Evolutionary conservation across 1,284 basidiomycete genomes (phyloP).

Genomic region (Cryptococcus hybrid): DNA sequence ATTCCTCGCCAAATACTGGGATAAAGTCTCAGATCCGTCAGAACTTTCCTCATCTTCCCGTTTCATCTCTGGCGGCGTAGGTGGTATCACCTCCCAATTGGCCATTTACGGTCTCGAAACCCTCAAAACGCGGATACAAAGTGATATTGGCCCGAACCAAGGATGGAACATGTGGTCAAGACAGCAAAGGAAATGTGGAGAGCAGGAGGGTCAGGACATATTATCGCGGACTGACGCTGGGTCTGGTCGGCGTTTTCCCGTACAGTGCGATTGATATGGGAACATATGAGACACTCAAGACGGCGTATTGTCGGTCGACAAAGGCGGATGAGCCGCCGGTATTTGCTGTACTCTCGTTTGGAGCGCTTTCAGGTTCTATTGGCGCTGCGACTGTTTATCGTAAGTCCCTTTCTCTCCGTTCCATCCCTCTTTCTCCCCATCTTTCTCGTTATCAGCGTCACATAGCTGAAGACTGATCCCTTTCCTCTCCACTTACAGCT

Average conservation of each 20-base stretch:
- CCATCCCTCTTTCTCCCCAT: background rate
- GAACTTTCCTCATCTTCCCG: slow-evolving; percentile 89
- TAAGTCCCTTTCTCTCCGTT: slow-evolving; percentile 6
- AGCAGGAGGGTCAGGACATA: slow-evolving; percentile 76
- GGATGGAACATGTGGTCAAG: slow-evolving; percentile 62
- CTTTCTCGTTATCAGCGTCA: background rate
- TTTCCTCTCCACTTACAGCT: slow-evolving; percentile 39
- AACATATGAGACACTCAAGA: slow-evolving; percentile 86
- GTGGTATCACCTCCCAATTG: slow-evolving; percentile 93
- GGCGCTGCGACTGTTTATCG: slow-evolving; percentile 90
- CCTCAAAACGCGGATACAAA: slow-evolving; percentile 88
- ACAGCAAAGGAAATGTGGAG: slow-evolving; percentile 65
- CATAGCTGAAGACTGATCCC: background rate
- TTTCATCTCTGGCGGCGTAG: slow-evolving; percentile 93
- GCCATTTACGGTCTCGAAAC: slow-evolving; percentile 52
- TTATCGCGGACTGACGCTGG: slow-evolving; percentile 90
- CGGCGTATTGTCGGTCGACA: slow-evolving; percentile 75
- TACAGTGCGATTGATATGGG: slow-evolving; percentile 91
- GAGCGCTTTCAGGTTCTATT: slow-evolving; percentile 83
- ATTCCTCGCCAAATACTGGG: slow-evolving; percentile 87
- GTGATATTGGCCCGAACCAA: slow-evolving; percentile 60
- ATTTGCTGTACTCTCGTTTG: slow-evolving; percentile 77
- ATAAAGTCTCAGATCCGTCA: slow-evolving; percentile 81
- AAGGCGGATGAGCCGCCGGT: slow-evolving; percentile 79
- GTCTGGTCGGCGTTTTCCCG: slow-evolving; percentile 85